A percentile compares a stretch with the other conserved stretches of the same genome.
Conservation (phyloP, 805 yeast species). For the Kluyveromyces nonfermentans region DNA sequence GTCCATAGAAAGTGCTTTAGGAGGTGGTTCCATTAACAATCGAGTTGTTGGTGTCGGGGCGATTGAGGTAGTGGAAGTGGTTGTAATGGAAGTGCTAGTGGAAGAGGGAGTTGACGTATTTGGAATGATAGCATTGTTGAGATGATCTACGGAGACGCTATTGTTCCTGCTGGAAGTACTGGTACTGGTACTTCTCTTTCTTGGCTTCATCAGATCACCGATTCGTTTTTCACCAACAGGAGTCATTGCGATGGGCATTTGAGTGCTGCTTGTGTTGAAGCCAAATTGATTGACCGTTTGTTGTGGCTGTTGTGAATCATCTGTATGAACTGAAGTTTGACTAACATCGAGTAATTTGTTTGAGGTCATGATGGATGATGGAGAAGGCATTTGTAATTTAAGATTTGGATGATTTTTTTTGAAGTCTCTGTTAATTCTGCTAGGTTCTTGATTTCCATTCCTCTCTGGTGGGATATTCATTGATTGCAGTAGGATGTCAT, state of each 20-base stretch:
- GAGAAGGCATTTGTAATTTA: constrained; percentile 69
- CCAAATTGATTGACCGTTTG: constrained; percentile 62
- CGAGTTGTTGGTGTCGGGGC: neutral
- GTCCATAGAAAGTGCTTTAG: constrained; percentile 18
- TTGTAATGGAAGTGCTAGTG: neutral
- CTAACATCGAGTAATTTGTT: constrained; percentile 27
- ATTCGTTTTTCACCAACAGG: constrained; percentile 52
- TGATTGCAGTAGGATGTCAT: constrained; percentile 26
- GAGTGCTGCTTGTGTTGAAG: constrained; percentile 42
- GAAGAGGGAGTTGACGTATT: neutral
- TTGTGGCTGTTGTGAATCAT: constrained; percentile 7
- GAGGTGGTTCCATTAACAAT: constrained; percentile 20
- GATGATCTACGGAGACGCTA: constrained; percentile 6
- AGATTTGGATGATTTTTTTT: constrained; percentile 45
- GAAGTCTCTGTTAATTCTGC: constrained; percentile 25
- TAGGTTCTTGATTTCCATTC: constrained; percentile 13
- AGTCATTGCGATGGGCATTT: constrained; percentile 62
- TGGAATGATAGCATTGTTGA: neutral
- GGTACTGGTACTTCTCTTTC: constrained; percentile 6
- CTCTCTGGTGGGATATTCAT: constrained; percentile 15
- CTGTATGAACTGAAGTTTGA: constrained; percentile 29
- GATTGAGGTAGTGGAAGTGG: neutral
- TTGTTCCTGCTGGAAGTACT: constrained; percentile 3
- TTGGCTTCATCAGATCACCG: constrained; percentile 8
- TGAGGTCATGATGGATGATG: constrained; percentile 36